phyloP scores from a whole-genome alignment of 257 asterid genomes.

The Misopates orontium region DNA sequence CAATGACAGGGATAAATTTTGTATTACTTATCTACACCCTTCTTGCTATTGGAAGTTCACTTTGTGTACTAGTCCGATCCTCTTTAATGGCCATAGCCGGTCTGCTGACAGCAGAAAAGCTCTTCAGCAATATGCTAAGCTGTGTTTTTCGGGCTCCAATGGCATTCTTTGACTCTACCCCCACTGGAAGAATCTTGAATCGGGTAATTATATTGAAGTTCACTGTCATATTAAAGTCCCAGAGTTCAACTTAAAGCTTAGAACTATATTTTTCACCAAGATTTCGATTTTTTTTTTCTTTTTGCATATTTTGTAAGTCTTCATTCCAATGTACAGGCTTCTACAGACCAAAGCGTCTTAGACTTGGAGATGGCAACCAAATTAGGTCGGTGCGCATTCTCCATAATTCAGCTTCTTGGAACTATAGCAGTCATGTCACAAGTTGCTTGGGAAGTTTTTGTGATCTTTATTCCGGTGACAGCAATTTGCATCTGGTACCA shows the following conservation, averaged over 20 bases:
- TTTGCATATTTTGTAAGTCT: too few relatives aligned
- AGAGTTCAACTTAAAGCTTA: too few relatives aligned
- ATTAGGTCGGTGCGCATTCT: conserved; percentile 87
- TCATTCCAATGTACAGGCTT: conserved; percentile 46
- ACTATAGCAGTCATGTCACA: conserved; percentile 91
- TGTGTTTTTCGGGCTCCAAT: conserved; percentile 79
- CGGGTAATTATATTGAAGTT: conserved; percentile 45
- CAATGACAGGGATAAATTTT: conserved; percentile 49
- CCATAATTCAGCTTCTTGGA: conserved; percentile 77
- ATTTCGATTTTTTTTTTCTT: too few relatives aligned
- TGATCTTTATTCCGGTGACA: conserved; percentile 84
- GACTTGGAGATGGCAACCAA: conserved; percentile 83
- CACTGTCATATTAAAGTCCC: neutral
- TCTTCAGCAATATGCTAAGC: conserved; percentile 71
- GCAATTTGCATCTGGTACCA: conserved; percentile 91
- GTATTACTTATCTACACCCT: conserved; percentile 58
- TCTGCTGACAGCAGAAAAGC: conserved; percentile 68
- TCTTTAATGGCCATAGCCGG: conserved; percentile 63
- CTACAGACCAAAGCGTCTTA: conserved; percentile 78
- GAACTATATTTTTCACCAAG: too few relatives aligned
- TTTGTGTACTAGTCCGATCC: conserved; percentile 71
- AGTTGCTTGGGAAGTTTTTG: conserved; percentile 94
- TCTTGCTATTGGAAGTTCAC: conserved; percentile 70
- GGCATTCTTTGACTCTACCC: conserved; percentile 94
- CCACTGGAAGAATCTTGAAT: conserved; percentile 83